Evolutionary conservation across 495 filamentous ascomycete genomes (phyloP).

Genomic region (Penicillium ochrochloron): DNA sequence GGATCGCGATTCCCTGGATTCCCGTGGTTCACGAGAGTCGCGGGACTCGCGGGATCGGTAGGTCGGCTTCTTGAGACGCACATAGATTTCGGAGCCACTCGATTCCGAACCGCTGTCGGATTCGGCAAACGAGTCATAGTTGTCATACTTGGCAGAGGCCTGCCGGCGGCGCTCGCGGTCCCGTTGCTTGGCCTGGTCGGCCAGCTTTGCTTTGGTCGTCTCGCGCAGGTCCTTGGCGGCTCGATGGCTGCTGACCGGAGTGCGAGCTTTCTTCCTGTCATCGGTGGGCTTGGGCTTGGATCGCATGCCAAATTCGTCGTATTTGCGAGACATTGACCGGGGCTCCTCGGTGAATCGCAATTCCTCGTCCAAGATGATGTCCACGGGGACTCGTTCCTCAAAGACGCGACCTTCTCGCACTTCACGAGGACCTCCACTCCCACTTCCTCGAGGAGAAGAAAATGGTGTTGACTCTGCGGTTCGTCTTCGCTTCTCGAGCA

Average conservation of each 20-base stretch:
- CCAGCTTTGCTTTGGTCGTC: constrained; percentile 35
- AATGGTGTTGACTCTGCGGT: constrained; percentile 23
- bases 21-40: constrained; percentile 8
- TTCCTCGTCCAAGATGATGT: constrained; percentile 46
- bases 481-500: constrained; percentile 44
- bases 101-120: constrained; percentile 43
- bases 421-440: constrained; percentile 41
- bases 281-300: constrained; percentile 38
- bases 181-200: constrained; percentile 47
- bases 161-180: constrained; percentile 58
- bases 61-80: constrained; percentile 27
- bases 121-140: constrained; percentile 30
- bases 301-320: constrained; percentile 46
- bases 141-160: constrained; percentile 48
- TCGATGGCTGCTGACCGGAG: constrained; percentile 31
- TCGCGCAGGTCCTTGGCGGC: constrained; percentile 41
- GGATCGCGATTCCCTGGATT: constrained; percentile 22
- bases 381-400: constrained; percentile 51
- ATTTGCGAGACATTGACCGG: constrained; percentile 46
- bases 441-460: constrained; percentile 29
- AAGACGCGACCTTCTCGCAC: constrained; percentile 51
- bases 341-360: constrained; percentile 43
- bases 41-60: constrained; percentile 26
- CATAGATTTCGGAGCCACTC: constrained; percentile 27
- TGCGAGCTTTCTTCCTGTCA: constrained; percentile 46